These are phyloP conservation scores for Edaphochlamys debaryana DNA, from an alignment of 139 green algal species.

Conservation along the genomic window DNA sequence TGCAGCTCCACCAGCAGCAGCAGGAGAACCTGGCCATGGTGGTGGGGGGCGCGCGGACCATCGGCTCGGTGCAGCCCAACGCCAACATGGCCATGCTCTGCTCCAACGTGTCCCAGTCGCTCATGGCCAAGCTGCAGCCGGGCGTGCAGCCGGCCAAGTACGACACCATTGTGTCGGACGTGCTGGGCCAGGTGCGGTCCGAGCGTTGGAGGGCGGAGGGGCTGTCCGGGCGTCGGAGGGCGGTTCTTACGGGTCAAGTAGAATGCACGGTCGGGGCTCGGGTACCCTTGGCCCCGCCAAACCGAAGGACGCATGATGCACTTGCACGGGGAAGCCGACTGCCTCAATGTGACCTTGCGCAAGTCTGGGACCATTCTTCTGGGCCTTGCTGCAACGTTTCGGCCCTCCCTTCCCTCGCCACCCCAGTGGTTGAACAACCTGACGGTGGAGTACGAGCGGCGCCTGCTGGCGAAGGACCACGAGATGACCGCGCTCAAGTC, in stretches of 20 bases:
- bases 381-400: no score
- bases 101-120: background rate
- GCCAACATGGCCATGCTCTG: conserved; percentile 16
- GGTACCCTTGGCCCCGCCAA: no score
- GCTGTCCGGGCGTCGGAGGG: no score
- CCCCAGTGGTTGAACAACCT: conserved; percentile 15
- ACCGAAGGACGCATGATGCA: no score
- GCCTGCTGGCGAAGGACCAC: conserved; percentile 82
- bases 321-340: no score
- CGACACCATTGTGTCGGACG: background rate
- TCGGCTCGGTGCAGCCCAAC: background rate
- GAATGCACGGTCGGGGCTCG: no score
- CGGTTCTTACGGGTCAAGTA: no score
- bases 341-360: no score
- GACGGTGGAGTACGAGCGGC: conserved; percentile 86
- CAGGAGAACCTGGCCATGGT: conserved; percentile 41
- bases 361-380: no score
- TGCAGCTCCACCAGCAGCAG: conserved; percentile 28
- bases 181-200: conserved; percentile 34
- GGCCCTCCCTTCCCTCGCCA: no score
- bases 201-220: no score
- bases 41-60: conserved; percentile 5
- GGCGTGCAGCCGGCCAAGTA: conserved; percentile 12
- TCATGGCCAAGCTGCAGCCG: conserved; percentile 2
- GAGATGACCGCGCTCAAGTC: conserved; percentile 65